Evolutionary conservation across 169 alveolate genomes (phyloP), one percentile per base, ranked within the genome.

Genomic region (Plasmodium cynomolgi): DNA sequence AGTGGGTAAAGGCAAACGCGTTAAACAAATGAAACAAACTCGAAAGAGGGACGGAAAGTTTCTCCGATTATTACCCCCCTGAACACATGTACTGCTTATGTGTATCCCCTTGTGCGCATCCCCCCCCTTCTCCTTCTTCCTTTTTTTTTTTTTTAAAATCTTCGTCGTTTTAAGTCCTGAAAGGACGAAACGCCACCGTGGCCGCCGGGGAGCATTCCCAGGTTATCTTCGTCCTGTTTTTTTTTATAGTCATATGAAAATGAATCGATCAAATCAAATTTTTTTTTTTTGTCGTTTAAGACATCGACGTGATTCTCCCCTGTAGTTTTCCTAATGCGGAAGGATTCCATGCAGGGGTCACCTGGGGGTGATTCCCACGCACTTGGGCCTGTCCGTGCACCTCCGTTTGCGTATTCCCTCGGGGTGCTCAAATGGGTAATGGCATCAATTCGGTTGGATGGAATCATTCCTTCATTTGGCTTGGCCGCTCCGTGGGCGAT

Each of bases 141-240:
- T 29, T 31, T n/a, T 34, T 9, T 83, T 54, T n/a, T 41, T 50
- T 58, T 90, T 80, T 81, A 90, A 80, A 72, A 23, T 41, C 50
- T 80, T 41, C 94, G 80, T 90, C 73, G 81, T 62, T 90, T 90
- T 29, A 90, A 62, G 7, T 90, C 94, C 84, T 82, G 72, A 81
- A 80, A 90, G 44, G 84, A 31, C 26, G n/a, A n/a, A 13, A 31
- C 17, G 75, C 26, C 90, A 84, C 20, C 62, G 2, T 75, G 79
- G 7, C 56, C n/a, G 44, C 79, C 62, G 75, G 85, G 56, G 11
- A 75, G 0, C 37, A 44, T 71, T 15, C 41, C 20, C 29, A 74
- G 11, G 39, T 8, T 9, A 31, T 81, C 71, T 54, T 33, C 41
- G 47, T 90, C 90, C 81, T 58, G 47, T 39, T 90, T 71, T 90